These are phyloP conservation scores for Venturia aucupariae DNA, from an alignment of 2,329 filamentous ascomycete species.

Conservation along the genomic window DNA sequence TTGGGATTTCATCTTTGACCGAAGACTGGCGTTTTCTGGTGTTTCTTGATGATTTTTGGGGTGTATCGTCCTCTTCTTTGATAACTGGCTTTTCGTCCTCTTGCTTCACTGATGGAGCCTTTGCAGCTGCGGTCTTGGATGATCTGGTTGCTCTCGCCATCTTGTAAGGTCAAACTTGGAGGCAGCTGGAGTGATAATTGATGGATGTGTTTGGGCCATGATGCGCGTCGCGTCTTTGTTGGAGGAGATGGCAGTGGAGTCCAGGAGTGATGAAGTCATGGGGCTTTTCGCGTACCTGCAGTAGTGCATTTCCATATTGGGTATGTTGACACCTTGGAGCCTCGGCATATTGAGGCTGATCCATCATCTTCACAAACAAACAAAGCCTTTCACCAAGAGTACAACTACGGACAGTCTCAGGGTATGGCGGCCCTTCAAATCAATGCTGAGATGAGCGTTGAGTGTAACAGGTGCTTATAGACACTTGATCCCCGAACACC, in stretches of 20 bases:
- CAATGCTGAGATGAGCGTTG: no score
- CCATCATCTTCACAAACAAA: no score
- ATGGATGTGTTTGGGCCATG: not conserved
- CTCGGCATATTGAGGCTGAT: no score
- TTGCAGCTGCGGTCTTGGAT: not conserved
- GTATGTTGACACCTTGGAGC: not conserved
- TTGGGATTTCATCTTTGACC: not conserved
- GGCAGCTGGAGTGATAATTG: not conserved
- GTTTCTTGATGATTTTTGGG: not conserved
- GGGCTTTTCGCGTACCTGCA: not conserved
- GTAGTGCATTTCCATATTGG: not conserved
- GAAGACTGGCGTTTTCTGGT: slow-evolving; percentile 2
- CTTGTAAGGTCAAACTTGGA: not conserved
- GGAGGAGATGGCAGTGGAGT: no score
- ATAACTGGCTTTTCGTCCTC: not conserved
- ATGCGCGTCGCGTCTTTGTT: not conserved
- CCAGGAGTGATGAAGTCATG: not conserved
- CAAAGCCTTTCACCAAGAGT: no score
- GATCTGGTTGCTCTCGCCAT: slow-evolving; percentile 5
- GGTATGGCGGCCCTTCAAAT: no score
- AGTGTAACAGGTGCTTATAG: no score
- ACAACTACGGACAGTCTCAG: no score
- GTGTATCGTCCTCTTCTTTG: not conserved
- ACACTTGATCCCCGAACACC: no score
- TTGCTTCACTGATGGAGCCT: not conserved